Evolutionary conservation across 2,329 filamentous ascomycete species (phyloP).

Genomic region (Scytalidium sp.): DNA sequence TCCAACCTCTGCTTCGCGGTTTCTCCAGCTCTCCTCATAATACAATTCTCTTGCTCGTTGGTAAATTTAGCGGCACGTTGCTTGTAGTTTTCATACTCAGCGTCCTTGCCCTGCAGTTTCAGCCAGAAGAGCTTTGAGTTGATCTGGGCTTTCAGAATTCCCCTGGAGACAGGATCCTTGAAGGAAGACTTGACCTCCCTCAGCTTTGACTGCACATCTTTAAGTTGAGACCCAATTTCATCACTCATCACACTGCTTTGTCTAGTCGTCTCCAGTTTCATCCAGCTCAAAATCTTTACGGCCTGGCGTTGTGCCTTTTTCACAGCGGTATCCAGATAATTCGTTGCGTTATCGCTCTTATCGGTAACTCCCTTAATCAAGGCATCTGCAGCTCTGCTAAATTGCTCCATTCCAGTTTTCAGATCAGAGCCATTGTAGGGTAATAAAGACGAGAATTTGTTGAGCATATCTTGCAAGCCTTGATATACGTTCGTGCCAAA

Average conservation of each 20-base stretch:
- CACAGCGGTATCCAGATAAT: neutral
- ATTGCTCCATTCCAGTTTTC: neutral
- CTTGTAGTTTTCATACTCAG: slow-evolving; percentile 44
- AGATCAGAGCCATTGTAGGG: slow-evolving; percentile 11
- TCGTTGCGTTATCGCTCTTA: neutral
- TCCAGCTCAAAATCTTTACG: neutral
- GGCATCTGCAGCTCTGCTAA: neutral
- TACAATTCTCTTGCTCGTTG: slow-evolving; percentile 7
- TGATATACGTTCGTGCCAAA: slow-evolving; percentile 40
- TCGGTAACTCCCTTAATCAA: neutral
- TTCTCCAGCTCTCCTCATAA: slow-evolving; percentile 9
- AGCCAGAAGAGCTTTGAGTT: slow-evolving; percentile 56
- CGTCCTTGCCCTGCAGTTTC: slow-evolving; percentile 45
- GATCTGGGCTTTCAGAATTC: slow-evolving; percentile 51
- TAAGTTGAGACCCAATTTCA: slow-evolving; percentile 19
- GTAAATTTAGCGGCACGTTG: slow-evolving; percentile 39
- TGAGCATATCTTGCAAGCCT: slow-evolving; percentile 19
- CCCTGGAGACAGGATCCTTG: slow-evolving; percentile 39
- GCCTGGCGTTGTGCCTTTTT: slow-evolving; percentile 1
- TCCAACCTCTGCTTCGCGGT: slow-evolving; percentile 7
- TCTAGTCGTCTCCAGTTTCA: slow-evolving; percentile 20
- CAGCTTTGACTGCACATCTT: slow-evolving; percentile 32
- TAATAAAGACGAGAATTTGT: slow-evolving; percentile 20
- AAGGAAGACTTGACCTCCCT: slow-evolving; percentile 31
- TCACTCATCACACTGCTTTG: slow-evolving; percentile 23